These are phyloP conservation scores for Prunus yedoensis DNA, from an alignment of 331 rosid genomes.

Conservation along the genomic window DNA sequence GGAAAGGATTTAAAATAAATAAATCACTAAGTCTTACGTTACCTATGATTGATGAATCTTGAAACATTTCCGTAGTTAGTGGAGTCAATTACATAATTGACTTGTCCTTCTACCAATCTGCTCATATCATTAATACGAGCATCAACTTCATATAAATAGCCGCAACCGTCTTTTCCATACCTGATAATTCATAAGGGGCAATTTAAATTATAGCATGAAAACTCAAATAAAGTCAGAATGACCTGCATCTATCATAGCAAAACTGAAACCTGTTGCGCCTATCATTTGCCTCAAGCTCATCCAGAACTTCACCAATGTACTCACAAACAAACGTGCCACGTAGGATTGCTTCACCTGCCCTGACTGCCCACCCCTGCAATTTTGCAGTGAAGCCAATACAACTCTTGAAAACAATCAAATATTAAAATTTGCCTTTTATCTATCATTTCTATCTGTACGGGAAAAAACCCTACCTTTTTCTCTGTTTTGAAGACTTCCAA, in stretches of 20 bases:
- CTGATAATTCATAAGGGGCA: conserved; percentile 41
- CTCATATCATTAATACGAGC: conserved; percentile 83
- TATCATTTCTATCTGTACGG: neutral
- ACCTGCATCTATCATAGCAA: conserved; percentile 22
- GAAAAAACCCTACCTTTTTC: conserved; percentile 55
- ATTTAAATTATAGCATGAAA: conserved; percentile 24
- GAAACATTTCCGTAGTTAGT: conserved; percentile 84
- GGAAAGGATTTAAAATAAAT: neutral
- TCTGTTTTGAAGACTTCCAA: conserved; percentile 86
- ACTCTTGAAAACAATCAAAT: neutral
- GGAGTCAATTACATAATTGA: conserved; percentile 63
- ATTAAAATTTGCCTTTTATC: neutral
- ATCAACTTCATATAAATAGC: conserved; percentile 60
- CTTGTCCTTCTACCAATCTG: conserved; percentile 77
- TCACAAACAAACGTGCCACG: conserved; percentile 96
- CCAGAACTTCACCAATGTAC: conserved; percentile 81
- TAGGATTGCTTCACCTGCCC: conserved; percentile 84
- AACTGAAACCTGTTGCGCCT: conserved; percentile 64
- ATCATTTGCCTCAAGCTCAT: conserved; percentile 60
- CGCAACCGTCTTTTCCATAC: conserved; percentile 48
- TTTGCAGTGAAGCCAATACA: conserved; percentile 1
- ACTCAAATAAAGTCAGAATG: neutral
- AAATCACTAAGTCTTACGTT: conserved; percentile 18
- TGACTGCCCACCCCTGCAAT: conserved; percentile 88
- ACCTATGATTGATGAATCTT: conserved; percentile 97